Conservation (phyloP, 805 yeast species). For the Brettanomyces sp. region DNA sequence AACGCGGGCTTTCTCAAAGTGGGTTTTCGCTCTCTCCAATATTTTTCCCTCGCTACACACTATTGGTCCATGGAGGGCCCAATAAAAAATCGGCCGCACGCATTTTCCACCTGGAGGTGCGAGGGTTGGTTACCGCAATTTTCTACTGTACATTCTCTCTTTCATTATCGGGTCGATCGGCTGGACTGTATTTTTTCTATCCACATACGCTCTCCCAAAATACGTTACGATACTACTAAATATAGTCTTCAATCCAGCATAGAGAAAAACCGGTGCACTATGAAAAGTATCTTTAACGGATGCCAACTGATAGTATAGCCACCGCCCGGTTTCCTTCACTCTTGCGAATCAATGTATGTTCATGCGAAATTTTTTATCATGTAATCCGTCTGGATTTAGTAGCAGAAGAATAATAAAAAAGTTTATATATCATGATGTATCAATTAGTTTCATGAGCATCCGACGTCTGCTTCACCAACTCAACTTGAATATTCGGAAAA, state of each 20-base stretch:
- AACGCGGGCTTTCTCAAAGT: no score
- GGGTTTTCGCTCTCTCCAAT: no score
- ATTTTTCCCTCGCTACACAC: no score
- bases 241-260: not conserved
- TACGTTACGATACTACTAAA: not conserved
- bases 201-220: no score
- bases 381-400: not conserved
- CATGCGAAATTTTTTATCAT: not conserved
- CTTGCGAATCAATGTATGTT: not conserved
- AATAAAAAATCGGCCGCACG: no score
- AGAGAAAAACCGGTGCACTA: constrained; percentile 36
- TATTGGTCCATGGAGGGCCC: no score
- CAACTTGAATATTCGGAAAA: constrained; percentile 32
- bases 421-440: not conserved
- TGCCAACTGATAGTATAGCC: constrained; percentile 34
- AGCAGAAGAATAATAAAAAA: no score
- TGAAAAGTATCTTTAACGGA: constrained; percentile 46
- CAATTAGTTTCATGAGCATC: not conserved
- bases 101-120: no score
- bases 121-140: no score
- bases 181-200: no score
- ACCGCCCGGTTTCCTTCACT: constrained; percentile 33
- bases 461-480: constrained; percentile 3
- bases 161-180: no score
- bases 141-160: no score